Percentiles rank a stretch among this genome's conserved stretches.
phyloP scores from a whole-genome alignment of 306 rosid genomes.

The Bauhinia variegata region DNA sequence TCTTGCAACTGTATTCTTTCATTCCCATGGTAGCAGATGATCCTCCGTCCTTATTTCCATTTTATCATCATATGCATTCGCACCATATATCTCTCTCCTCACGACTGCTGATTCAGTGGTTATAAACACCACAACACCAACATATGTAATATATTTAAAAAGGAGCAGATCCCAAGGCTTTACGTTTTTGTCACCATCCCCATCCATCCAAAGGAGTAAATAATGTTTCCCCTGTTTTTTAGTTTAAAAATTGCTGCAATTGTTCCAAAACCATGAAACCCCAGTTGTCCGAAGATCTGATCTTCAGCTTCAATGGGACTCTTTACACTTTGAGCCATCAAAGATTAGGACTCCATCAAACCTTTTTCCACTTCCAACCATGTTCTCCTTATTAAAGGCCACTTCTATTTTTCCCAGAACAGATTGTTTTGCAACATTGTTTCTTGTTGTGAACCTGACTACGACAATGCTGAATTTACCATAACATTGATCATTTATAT shows the following conservation, averaged over 20 bases:
- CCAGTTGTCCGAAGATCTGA: neutral
- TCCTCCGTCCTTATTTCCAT: neutral
- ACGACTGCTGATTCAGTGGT: neutral
- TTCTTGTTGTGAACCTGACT: constrained; percentile 9
- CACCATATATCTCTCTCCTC: neutral
- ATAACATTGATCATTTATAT: neutral
- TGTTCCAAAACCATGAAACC: neutral
- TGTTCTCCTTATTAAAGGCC: neutral
- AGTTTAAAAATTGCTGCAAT: neutral
- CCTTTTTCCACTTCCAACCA: neutral
- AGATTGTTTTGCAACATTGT: neutral
- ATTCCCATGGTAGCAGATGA: neutral
- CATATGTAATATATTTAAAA: neutral
- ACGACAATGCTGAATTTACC: no score
- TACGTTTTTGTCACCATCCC: neutral
- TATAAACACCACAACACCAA: neutral
- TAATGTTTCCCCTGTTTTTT: neutral
- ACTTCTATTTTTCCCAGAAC: neutral
- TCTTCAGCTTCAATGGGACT: neutral
- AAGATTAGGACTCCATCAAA: neutral
- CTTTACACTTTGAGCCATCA: neutral
- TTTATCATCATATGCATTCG: neutral
- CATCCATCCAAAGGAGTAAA: neutral
- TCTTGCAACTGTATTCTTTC: no score
- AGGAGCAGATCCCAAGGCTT: neutral